Evolutionary conservation across 169 alveolate species (phyloP), one percentile per base, ranked within the genome.

Genomic region (Plasmodium gallinaceum): DNA sequence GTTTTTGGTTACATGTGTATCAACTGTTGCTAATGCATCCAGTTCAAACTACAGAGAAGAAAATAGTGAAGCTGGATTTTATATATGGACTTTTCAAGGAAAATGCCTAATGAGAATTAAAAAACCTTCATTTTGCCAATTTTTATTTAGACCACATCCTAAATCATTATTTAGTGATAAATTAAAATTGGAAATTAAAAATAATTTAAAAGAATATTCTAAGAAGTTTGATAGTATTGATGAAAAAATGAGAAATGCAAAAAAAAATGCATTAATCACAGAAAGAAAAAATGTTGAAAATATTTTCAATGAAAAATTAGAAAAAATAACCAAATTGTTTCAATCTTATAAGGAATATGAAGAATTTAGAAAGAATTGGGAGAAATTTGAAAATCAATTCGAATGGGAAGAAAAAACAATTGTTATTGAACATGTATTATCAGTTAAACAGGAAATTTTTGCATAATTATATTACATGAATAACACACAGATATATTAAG

Each of bases 81-180:
- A 92, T 60, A 86, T 96, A 65, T 96, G 98, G 98, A 89, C 97
- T 0, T 95, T 96, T 87, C 98, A 96, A 91, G 98, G 98, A 5
- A 93, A 95, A 83, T 93, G 94, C 75, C 85, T 94, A 72, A 93
- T 94, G 93, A 93, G 93, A 76, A 72, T 93, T 9, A 90, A 95
- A 88, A 90, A 94, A 83, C 97, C 96, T 45, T 86, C 94, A 71
- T 95, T 96, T 74, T 95, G 93, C 92, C 96, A 94, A 87, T 95
- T 96, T 70, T 90, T 94, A 16, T 96, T 97, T 95, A 71, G 98
- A 74, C 98, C 98, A 7, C 98, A 96, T 46, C 98, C 98, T 5
- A 95, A 97, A 20, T 90, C 97, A 0, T 88, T 96, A 42, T 62
- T 96, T 75, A 88, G 95, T 46, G 93, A 75, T 69, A 90, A 91